These are phyloP conservation scores for Parachaetomium inaequale DNA, from an alignment of 495 filamentous ascomycete species.

Conservation along the genomic window DNA sequence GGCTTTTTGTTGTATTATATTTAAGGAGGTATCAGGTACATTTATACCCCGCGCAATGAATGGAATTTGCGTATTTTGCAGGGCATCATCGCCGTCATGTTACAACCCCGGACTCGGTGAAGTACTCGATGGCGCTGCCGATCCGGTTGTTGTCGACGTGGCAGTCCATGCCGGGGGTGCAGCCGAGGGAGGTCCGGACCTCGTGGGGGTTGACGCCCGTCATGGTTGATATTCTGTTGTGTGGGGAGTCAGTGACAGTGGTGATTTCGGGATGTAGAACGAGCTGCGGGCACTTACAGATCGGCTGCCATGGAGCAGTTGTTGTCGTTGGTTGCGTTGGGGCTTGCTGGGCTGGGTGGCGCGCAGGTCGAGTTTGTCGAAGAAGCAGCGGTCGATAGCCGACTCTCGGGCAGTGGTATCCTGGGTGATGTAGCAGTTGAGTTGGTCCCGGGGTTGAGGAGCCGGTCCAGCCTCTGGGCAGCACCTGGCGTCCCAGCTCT, in stretches of 20 bases:
- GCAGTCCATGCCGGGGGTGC: slow-evolving; percentile 13
- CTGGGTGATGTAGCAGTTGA: no score
- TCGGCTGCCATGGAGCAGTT: slow-evolving; percentile 19
- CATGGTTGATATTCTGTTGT: slow-evolving; percentile 14
- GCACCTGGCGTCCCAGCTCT: background rate
- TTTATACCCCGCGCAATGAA: background rate
- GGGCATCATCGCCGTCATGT: background rate
- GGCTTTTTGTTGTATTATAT: background rate
- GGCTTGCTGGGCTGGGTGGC: no score
- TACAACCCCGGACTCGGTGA: background rate
- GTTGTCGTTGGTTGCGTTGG: background rate
- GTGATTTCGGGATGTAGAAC: no score
- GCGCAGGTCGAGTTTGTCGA: no score
- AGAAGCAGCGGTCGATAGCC: no score
- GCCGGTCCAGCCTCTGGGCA: background rate
- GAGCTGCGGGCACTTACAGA: slow-evolving; percentile 7
- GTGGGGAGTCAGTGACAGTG: no score
- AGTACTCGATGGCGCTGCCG: slow-evolving; percentile 6
- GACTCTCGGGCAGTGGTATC: no score
- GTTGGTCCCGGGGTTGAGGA: background rate
- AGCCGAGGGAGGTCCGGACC: slow-evolving; percentile 15
- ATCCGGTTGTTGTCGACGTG: slow-evolving; percentile 10
- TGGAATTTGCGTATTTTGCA: background rate
- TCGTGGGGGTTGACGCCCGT: slow-evolving; percentile 13
- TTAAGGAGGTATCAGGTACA: background rate